Evolutionary conservation across 345 rosid species (phyloP).

Genomic region (Limnanthes douglasii): DNA sequence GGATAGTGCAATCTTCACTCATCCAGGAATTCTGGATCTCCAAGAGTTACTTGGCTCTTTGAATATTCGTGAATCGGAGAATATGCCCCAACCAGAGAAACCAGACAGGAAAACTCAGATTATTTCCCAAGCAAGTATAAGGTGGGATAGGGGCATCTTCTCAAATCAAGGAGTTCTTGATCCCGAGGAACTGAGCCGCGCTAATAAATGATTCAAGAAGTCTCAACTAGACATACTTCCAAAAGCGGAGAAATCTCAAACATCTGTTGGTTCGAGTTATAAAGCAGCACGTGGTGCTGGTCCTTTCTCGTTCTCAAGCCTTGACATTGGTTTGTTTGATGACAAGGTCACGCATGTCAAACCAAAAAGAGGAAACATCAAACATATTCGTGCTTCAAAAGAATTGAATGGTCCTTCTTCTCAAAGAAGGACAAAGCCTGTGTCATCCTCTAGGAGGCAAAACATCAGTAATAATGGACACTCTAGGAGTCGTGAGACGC

Average conservation of each 20-base stretch:
- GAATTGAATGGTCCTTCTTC: too few relatives aligned
- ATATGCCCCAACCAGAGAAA: slow-evolving; percentile 7
- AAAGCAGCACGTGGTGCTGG: too few relatives aligned
- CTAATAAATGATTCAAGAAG: slow-evolving; percentile 24
- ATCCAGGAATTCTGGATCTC: slow-evolving; percentile 39
- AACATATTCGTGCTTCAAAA: too few relatives aligned
- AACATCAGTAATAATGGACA: too few relatives aligned
- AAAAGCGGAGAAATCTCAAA: too few relatives aligned
- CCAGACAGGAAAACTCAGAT: slow-evolving; percentile 8
- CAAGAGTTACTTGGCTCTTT: slow-evolving; percentile 26
- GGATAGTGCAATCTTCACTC: slow-evolving; percentile 41
- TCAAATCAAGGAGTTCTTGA: slow-evolving; percentile 35
- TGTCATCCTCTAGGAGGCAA: too few relatives aligned
- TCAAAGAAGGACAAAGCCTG: slow-evolving; percentile 13
- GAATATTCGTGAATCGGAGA: slow-evolving; percentile 11
- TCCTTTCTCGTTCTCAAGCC: slow-evolving; percentile 19
- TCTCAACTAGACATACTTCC: slow-evolving; percentile 5
- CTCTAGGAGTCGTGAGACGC: slow-evolving; percentile 4
- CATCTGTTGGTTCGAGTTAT: too few relatives aligned
- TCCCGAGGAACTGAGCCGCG: slow-evolving; percentile 25
- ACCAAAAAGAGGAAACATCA: too few relatives aligned
- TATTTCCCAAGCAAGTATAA: slow-evolving; percentile 21
- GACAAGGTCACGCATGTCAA: slow-evolving; percentile 10
- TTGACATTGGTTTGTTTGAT: slow-evolving; percentile 29
- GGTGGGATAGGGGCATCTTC: slow-evolving; percentile 39